phyloP scores from a whole-genome alignment of 306 rosid genomes.

The Hippophae rhamnoides region DNA sequence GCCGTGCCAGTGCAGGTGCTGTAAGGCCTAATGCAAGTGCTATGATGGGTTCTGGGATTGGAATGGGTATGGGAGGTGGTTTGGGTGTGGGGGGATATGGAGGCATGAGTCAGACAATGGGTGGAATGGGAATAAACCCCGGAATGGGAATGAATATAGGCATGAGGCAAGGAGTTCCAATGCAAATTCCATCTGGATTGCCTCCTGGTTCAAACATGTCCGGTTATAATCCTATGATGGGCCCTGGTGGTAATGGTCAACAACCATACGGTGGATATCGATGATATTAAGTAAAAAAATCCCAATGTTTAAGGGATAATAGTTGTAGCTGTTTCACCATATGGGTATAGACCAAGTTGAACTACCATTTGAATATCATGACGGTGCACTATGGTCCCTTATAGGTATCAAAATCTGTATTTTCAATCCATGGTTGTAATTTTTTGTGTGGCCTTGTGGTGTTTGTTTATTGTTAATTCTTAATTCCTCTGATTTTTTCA shows the following conservation, averaged over 20 bases:
- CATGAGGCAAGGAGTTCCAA: slow-evolving; percentile 52
- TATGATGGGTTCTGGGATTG: slow-evolving; percentile 66
- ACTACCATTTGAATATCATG: no score
- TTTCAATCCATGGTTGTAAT: no score
- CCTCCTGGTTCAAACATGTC: slow-evolving; percentile 45
- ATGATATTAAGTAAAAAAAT: slow-evolving; percentile 7
- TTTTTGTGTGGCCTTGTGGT: no score
- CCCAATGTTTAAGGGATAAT: no score
- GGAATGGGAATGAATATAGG: slow-evolving; percentile 33
- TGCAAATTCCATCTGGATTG: slow-evolving; percentile 48
- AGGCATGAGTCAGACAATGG: no score
- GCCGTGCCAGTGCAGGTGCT: slow-evolving; percentile 52
- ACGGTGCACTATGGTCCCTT: no score
- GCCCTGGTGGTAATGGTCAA: slow-evolving; percentile 45
- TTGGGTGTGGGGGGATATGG: no score
- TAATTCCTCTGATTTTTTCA: slow-evolving; percentile 5
- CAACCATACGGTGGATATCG: slow-evolving; percentile 58
- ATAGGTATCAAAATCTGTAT: background rate
- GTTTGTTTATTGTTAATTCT: no score
- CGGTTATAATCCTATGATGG: slow-evolving; percentile 49
- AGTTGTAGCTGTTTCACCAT: no score
- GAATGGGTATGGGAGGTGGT: slow-evolving; percentile 23
- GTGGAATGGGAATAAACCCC: background rate
- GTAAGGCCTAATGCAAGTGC: slow-evolving; percentile 20
- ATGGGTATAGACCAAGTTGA: no score